Percentiles rank a stretch among this genome's conserved stretches.
Conservation (phyloP, 805 yeast species). For the Suhomyces sp. region DNA sequence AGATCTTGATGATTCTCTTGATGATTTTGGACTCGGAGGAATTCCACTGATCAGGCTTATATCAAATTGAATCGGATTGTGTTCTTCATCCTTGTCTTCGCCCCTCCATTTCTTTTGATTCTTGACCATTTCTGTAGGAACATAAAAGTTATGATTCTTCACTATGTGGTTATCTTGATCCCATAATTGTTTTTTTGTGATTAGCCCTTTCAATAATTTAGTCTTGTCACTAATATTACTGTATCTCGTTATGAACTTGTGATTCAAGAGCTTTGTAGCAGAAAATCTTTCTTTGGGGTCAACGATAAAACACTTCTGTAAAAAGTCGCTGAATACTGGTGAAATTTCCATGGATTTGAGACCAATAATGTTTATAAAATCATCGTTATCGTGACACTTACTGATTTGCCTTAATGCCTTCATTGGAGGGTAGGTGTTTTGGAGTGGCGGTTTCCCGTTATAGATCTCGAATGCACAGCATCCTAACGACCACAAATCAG, state of each 20-base stretch:
- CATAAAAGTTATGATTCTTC: conserved; percentile 31
- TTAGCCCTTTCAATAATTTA: conserved; percentile 27
- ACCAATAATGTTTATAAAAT: conserved; percentile 31
- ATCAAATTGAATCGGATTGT: conserved; percentile 32
- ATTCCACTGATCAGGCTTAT: conserved; percentile 30
- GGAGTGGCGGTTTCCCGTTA: conserved; percentile 70
- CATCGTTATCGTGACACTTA: conserved; percentile 27
- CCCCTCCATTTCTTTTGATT: conserved; percentile 33
- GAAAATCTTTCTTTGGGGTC: conserved; percentile 32
- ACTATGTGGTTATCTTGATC: conserved; percentile 37
- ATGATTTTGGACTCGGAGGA: conserved; percentile 12
- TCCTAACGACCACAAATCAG: conserved; percentile 81
- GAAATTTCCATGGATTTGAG: conserved; percentile 24
- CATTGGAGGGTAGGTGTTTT: conserved; percentile 40
- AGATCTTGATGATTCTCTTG: conserved; percentile 22
- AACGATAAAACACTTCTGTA: conserved; percentile 33
- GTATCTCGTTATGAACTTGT: conserved; percentile 29
- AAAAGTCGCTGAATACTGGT: conserved; percentile 28
- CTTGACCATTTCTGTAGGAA: conserved; percentile 37
- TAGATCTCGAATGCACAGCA: conserved; percentile 75
- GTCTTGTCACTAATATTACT: conserved; percentile 10
- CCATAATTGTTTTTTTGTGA: conserved; percentile 38
- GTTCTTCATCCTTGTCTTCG: conserved; percentile 10
- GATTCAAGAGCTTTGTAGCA: conserved; percentile 33
- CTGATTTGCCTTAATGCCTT: conserved; percentile 43